A percentile compares a stretch with the other conserved stretches of the same genome.
Conservation (phyloP, 2,329 filamentous ascomycete genomes). For the Delphinella strobiligena region DNA sequence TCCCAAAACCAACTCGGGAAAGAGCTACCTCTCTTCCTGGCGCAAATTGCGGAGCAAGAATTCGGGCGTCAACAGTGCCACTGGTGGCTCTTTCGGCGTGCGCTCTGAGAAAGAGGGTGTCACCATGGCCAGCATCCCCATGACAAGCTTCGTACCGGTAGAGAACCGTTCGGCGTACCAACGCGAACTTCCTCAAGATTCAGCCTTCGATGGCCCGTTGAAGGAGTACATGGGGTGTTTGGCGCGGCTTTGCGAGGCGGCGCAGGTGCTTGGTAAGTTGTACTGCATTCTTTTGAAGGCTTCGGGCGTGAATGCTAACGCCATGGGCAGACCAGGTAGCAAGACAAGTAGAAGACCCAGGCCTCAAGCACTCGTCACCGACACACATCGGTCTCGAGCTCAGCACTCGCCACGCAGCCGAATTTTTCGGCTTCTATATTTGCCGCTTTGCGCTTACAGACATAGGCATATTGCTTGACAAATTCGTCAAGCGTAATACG, state of each 20-base stretch:
- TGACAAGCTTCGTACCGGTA: conserved; percentile 61
- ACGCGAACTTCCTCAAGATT: conserved; percentile 28
- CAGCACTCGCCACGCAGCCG: conserved; percentile 81
- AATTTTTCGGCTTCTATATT: conserved; percentile 96
- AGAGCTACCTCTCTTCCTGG: conserved; percentile 76
- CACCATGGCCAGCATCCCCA: conserved; percentile 40
- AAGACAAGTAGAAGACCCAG: conserved; percentile 89
- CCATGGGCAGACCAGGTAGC: conserved; percentile 69
- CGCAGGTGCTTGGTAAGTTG: conserved; percentile 73
- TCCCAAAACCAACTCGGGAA: conserved; percentile 49
- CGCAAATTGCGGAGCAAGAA: conserved; percentile 82
- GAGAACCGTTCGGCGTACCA: conserved; percentile 44
- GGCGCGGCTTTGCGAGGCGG: conserved; percentile 83
- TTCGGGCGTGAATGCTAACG: not conserved
- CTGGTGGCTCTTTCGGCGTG: conserved; percentile 13
- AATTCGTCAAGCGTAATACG: conserved; percentile 90
- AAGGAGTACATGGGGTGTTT: conserved; percentile 84
- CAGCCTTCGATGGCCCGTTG: conserved; percentile 72
- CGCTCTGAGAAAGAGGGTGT: conserved; percentile 44
- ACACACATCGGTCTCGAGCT: conserved; percentile 93
- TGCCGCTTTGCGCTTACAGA: conserved; percentile 90
- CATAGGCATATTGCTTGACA: conserved; percentile 75
- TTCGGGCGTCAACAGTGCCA: conserved; percentile 37
- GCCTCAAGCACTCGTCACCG: conserved; percentile 78
- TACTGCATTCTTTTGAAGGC: conserved; percentile 2